Base-by-base conservation (phyloP, 345 rosid genomes). In the Gossypioides kirkii region DNA sequence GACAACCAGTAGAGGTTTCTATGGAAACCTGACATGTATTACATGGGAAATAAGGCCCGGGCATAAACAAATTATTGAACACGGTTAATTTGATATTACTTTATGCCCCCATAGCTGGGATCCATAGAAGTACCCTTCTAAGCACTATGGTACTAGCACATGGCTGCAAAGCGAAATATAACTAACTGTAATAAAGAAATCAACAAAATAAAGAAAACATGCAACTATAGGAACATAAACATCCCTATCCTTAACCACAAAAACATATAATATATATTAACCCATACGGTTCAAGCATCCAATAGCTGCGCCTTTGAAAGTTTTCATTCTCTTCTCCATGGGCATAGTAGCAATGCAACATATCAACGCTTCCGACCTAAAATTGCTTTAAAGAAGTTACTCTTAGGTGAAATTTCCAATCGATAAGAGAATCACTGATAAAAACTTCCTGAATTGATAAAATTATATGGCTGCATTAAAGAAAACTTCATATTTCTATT, bases 301-400 rank as follows among this genome's bases (percentile, higher is more conserved):
- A 94, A 72, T 94, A 94, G 82, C 97, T 85, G 75, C 98, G 98
- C 73, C 98, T 89, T 83, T 94, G 98, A 76, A 94, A 94, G 73
- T 80, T 86, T 77, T 89, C 96, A 62, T 89, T 90, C 23, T 88
- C 98, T 83, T 94, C 96, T 72, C 98, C 97, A 72, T 91, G 98
- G 25, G 98, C 98, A 83, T 94, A 94, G 84, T 94, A 94, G 84
- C 98, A 94, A 71, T 94, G 98, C 72, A 94, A 77, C 58, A 90
- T 89, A 83, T 94, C 98, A 74, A 94, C 75, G 74, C 98, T 90
- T 78, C 98, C 97, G 79, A 90, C 97, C 98, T 94, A 82, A 53
- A 63, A 67, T 46, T 25, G 58, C 26, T 66, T 78, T 56, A 79
- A 84, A 55, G 79, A 77, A 76, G 72, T 86, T 73, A 76, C 25